These are phyloP conservation scores for Fusarium concolor DNA, from an alignment of 2,329 filamentous ascomycete species.

Conservation along the genomic window DNA sequence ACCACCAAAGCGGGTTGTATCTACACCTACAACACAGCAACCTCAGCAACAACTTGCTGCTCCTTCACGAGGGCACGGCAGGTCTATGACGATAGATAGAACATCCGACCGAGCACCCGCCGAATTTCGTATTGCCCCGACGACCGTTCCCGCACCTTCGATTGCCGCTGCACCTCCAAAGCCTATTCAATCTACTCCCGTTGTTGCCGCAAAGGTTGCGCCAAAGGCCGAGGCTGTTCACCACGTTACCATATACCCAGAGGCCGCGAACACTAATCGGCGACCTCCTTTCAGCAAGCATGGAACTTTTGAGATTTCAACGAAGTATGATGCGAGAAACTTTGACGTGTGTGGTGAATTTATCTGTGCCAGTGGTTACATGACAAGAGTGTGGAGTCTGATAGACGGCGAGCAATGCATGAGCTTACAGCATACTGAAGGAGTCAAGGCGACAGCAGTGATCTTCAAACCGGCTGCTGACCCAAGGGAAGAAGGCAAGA, in stretches of 20 bases:
- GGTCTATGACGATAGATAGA: conserved; percentile 53
- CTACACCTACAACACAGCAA: conserved; percentile 48
- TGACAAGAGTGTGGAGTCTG: conserved; percentile 90
- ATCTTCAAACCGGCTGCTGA: conserved; percentile 85
- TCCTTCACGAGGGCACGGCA: conserved; percentile 48
- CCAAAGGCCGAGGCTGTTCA: conserved; percentile 59
- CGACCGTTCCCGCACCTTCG: conserved; percentile 33
- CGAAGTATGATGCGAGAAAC: conserved; percentile 86
- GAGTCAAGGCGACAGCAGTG: conserved; percentile 82
- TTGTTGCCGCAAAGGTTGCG: conserved; percentile 33
- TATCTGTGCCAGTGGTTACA: conserved; percentile 85
- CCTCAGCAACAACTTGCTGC: conserved; percentile 48
- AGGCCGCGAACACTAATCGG: conserved; percentile 85
- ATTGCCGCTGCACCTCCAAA: conserved; percentile 32
- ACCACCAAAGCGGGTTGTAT: conserved; percentile 48
- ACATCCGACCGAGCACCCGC: conserved; percentile 42
- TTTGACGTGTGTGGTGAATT: conserved; percentile 90
- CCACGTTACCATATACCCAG: conserved; percentile 77
- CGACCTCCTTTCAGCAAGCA: conserved; percentile 80
- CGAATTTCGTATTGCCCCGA: conserved; percentile 41
- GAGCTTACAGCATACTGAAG: conserved; percentile 86
- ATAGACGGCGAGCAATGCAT: conserved; percentile 83
- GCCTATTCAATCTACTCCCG: conserved; percentile 34
- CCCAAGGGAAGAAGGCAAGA: conserved; percentile 82
- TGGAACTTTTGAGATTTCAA: conserved; percentile 79